These are phyloP conservation scores for Malus hybrid DNA, from an alignment of 331 rosid species.

Conservation along the genomic window DNA sequence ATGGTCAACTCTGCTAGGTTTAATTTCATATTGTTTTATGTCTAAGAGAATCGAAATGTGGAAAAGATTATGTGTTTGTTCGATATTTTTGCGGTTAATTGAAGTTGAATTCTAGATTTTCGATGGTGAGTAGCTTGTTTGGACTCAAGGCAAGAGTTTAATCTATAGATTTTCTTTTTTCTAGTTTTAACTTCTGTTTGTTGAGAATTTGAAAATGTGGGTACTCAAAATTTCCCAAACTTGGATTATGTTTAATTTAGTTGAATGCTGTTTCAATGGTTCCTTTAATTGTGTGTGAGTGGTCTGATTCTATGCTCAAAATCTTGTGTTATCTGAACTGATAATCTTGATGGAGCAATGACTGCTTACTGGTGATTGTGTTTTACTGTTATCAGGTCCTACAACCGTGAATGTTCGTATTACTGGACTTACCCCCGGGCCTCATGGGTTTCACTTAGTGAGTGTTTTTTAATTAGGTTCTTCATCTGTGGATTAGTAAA, in stretches of 20 bases:
- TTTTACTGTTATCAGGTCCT: constrained; percentile 51
- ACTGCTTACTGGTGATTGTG: not conserved
- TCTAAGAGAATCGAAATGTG: not conserved
- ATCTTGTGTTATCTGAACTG: not conserved
- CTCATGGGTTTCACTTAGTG: constrained; percentile 86
- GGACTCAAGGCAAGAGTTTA: not conserved
- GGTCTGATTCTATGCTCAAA: not conserved
- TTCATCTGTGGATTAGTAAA: not conserved
- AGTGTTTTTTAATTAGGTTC: constrained; percentile 28
- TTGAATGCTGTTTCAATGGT: not conserved
- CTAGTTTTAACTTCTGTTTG: not conserved
- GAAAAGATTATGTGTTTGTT: not conserved
- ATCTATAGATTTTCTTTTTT: not conserved
- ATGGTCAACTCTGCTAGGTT: not conserved
- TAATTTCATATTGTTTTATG: not conserved
- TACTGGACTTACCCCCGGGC: constrained; percentile 80
- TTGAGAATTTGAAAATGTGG: not conserved
- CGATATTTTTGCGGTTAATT: not conserved
- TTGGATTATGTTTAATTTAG: not conserved
- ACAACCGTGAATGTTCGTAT: constrained; percentile 72
- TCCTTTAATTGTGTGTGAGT: not conserved
- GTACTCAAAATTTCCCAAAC: not conserved
- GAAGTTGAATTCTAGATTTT: not conserved
- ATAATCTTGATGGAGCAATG: not conserved
- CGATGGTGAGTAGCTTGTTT: not conserved